Conservation (phyloP, 192 early-diverging fungal species). For the Backusella tuberculispora region DNA sequence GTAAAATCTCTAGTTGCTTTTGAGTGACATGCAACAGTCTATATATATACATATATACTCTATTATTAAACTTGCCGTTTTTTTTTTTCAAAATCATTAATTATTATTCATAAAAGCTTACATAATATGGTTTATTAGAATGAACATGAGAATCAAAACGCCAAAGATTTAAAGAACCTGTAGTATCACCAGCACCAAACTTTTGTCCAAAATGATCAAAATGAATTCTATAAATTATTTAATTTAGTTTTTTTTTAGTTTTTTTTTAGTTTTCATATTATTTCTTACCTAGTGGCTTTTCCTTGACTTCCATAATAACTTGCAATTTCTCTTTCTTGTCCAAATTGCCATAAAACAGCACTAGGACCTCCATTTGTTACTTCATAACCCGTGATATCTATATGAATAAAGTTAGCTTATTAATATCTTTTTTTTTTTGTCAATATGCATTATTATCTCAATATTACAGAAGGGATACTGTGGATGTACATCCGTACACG, state of each 20-base stretch:
- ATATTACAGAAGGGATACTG: constrained; percentile 50
- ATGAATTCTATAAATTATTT: constrained; percentile 49
- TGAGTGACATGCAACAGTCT: constrained; percentile 59
- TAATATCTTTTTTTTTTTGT: background rate
- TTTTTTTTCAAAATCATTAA: background rate
- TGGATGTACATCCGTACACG: constrained; percentile 51
- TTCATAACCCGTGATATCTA: constrained; percentile 52
- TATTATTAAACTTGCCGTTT: background rate
- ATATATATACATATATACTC: background rate
- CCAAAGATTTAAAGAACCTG: constrained; percentile 75
- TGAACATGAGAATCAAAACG: constrained; percentile 71
- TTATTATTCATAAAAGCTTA: constrained; percentile 7
- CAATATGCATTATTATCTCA: background rate
- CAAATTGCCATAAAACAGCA: constrained; percentile 81
- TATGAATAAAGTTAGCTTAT: background rate
- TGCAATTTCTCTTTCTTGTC: constrained; percentile 69
- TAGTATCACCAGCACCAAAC: constrained; percentile 73
- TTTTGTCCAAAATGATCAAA: constrained; percentile 82
- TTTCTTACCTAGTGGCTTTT: constrained; percentile 44
- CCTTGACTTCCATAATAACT: constrained; percentile 57
- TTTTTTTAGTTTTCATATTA: constrained; percentile 26
- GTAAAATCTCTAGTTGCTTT: constrained; percentile 71
- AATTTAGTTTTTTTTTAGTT: too few species aligned
- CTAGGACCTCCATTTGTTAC: constrained; percentile 56
- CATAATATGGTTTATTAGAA: constrained; percentile 59